Percentiles rank a stretch among this genome's conserved stretches.
Conservation (phyloP, 805 yeast genomes). For the Saccharomycopsis sp. region DNA sequence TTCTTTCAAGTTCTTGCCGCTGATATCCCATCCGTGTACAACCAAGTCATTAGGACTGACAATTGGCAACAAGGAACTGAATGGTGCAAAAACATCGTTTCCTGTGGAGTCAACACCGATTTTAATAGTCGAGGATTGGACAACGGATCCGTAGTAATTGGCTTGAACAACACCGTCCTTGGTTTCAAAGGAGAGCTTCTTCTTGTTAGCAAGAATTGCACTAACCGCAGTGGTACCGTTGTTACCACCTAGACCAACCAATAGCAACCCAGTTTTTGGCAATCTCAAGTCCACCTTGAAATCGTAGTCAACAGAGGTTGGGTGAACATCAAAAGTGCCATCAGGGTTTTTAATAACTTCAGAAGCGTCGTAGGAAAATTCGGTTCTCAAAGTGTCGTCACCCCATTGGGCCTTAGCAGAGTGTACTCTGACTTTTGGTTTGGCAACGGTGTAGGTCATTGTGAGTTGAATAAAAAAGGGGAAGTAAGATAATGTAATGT, state of each 20-base stretch:
- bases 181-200: constrained; percentile 69
- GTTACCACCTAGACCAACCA: constrained; percentile 96
- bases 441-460: constrained; percentile 1
- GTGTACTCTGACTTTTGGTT: constrained; percentile 28
- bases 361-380: constrained; percentile 41
- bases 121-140: constrained; percentile 86
- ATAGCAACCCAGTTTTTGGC: constrained; percentile 82
- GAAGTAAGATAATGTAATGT: neutral
- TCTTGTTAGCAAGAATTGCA: constrained; percentile 77
- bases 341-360: constrained; percentile 28
- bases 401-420: constrained; percentile 34
- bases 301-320: constrained; percentile 65
- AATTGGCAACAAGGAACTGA: constrained; percentile 83
- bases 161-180: constrained; percentile 70
- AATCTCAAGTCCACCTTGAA: constrained; percentile 77
- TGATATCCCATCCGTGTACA: constrained; percentile 94
- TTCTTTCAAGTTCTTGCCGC: constrained; percentile 56
- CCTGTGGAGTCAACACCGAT: constrained; percentile 78
- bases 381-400: constrained; percentile 35
- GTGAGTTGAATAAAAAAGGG: neutral
- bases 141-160: constrained; percentile 90
- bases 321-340: constrained; percentile 39
- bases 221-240: constrained; percentile 90
- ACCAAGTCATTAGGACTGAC: constrained; percentile 85
- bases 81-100: constrained; percentile 86